phyloP scores from a whole-genome alignment of 768 basidiomycete genomes.

The Lenzites betulinus region DNA sequence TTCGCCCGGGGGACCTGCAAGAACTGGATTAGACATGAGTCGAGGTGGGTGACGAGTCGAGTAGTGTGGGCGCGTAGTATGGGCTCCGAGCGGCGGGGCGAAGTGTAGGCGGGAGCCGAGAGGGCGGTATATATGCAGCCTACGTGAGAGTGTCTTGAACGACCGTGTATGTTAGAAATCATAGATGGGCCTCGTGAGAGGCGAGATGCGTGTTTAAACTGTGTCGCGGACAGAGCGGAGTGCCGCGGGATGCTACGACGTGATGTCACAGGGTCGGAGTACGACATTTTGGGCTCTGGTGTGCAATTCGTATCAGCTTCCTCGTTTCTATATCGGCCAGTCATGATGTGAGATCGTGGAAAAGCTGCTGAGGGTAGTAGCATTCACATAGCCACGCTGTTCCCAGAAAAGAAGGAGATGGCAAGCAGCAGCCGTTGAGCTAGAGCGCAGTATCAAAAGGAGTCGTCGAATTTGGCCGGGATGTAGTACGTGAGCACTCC shows the following conservation, averaged over 20 bases:
- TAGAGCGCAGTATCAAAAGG: not conserved
- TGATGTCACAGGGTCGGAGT: not conserved
- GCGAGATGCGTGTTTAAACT: not conserved
- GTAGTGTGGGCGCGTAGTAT: not conserved
- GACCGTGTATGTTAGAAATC: not conserved
- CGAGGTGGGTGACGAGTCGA: not conserved
- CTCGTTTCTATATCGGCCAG: too few relatives aligned
- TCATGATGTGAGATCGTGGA: not conserved
- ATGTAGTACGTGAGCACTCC: constrained; percentile 90
- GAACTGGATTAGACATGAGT: constrained; percentile 3
- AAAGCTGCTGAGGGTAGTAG: not conserved
- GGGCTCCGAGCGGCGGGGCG: too few relatives aligned
- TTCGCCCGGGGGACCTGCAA: constrained; percentile 37
- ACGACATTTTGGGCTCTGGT: too few relatives aligned
- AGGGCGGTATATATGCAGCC: not conserved
- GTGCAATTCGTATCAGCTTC: too few relatives aligned
- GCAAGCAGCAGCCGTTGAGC: too few relatives aligned
- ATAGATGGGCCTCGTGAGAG: too few relatives aligned
- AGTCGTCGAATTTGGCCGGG: constrained; percentile 73
- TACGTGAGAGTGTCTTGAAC: too few relatives aligned
- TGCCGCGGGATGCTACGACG: not conserved
- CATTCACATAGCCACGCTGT: not conserved
- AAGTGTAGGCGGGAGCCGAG: too few relatives aligned
- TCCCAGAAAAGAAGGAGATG: too few relatives aligned
- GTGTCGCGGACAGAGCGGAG: not conserved